Evolutionary conservation across 306 rosid species (phyloP).

Genomic region (Cicer bijugum): DNA sequence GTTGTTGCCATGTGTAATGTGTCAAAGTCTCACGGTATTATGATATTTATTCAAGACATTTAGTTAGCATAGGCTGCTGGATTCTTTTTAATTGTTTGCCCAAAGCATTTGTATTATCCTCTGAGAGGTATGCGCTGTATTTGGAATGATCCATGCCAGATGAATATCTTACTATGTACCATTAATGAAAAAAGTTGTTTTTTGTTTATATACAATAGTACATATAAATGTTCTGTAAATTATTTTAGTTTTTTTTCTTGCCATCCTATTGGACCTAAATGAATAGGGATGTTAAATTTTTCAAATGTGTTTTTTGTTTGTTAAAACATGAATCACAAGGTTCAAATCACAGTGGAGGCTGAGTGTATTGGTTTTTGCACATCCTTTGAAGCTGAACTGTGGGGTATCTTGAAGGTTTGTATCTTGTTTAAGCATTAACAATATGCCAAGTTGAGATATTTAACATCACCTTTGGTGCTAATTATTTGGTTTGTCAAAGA

Average conservation of each 20-base stretch:
- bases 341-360: background rate
- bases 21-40: slow-evolving; percentile 49
- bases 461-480: background rate
- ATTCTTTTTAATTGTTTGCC: slow-evolving; percentile 51
- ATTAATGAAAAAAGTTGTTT: slow-evolving; percentile 30
- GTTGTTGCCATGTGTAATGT: slow-evolving; percentile 47
- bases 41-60: slow-evolving; percentile 38
- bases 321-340: slow-evolving; percentile 3
- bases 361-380: too few relatives aligned
- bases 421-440: slow-evolving; percentile 6
- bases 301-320: background rate
- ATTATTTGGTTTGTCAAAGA: background rate
- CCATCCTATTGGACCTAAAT: background rate
- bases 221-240: slow-evolving; percentile 31
- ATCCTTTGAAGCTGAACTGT: slow-evolving; percentile 4
- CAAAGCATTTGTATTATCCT: slow-evolving; percentile 37
- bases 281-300: background rate
- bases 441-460: slow-evolving; percentile 13
- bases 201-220: slow-evolving; percentile 18
- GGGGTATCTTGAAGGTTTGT: slow-evolving; percentile 16
- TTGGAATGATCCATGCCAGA: slow-evolving; percentile 44
- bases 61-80: slow-evolving; percentile 47
- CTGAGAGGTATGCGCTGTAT: slow-evolving; percentile 24
- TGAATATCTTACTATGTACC: slow-evolving; percentile 44
- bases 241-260: slow-evolving; percentile 13